Evolutionary conservation across 2,329 filamentous ascomycete genomes (phyloP), one percentile per base, ranked within the genome.

Genomic region (Conoideocrella luteorostrata): DNA sequence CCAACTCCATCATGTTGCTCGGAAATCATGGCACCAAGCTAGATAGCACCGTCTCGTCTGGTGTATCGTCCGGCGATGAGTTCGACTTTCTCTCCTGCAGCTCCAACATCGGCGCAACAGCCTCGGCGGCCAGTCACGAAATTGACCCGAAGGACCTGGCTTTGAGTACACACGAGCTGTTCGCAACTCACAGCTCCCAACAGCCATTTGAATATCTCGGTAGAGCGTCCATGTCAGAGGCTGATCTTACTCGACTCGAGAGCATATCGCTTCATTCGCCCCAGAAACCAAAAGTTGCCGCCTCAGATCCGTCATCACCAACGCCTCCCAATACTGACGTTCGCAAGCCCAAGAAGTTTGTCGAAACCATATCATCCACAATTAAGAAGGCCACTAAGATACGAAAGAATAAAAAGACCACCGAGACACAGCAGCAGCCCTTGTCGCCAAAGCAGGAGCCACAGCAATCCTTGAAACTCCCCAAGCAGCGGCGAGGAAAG

Each of bases 191-290:
- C 10, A 29, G 17, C 28, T 26, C 39, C 23, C 42, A 46, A 7
- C 52, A 55, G 15, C 52, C 10, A 18, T 46, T 52, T 26, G 48
- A 52, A 5, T 49, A 52, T 40, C 46, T 61, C 11, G 58, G 58
- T 30, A 58, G 59, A 12, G 64, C 57, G 20, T 69, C 67, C 45
- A 68, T 73, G 56, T 72, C 70, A 4, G 69, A 74, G 48, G 67
- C 68, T 29, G 70, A 72, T 50, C 59, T 74, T n/a, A 61, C 70
- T 7, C 60, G 64, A 23, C 60, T 74, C 3, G 68, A 72, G 50
- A 66, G 66, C n/a, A 72, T 74, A 49, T 68, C 68, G n/a, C 51
- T 72, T 21, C 63, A 64, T 45, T 66, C 63, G 7, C 62, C 64
- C 18, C 59, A 61, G 44, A 56, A 56, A 36, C 50, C 38, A 15